Base-by-base conservation (phyloP, 306 rosid genomes). In the Cucurbita pepo region DNA sequence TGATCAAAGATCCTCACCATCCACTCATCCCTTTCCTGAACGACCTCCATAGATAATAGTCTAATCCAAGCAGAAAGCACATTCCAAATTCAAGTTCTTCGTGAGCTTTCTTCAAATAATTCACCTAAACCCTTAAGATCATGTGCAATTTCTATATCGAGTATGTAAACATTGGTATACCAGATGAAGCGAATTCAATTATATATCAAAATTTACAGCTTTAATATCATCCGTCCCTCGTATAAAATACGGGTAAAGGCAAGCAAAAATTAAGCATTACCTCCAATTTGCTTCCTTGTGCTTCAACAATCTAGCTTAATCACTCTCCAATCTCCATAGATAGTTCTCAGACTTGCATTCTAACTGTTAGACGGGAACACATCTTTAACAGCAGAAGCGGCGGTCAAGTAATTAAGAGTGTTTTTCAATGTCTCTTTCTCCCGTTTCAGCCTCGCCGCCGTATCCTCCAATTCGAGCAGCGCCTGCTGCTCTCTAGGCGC, bases 401-500 rank as follows among this genome's bases (percentile, higher is more conserved):
- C 99, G 62, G 97, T 83, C 77, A 95, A 87, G 83, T 95, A 95
- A 30, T 91, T 91, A 14, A 95, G 97, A 16, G 96, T 95, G 82
- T 95, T 95, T 76, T 85, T 84, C 74, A 95, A 77, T 0, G 97
- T 95, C 79, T 95, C 97, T 86, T 89, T 91, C 93, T 95, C 99
- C 78, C 96, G 85, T 84, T 69, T 80, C 78, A 95, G 73, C 79
- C 97, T 76, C 14, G 95, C 84, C 8, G 86, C 93, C 14, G 99
- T 89, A 73, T 95, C 97, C 82, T 88, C 99, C 86, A 95, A 77
- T 77, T 95, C 99, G 14, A 95, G 95, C 77, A 95, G 75, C 8
- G 99, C 97, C 54, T 95, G 99, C 79, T 95, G 97, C 85, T 95
- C 99, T 72, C 96, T 85, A 0, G 99, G 99, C 7, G 99, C 99